phyloP scores from a whole-genome alignment of 2,329 filamentous ascomycete genomes.

The Stachybotrys echinatus region DNA sequence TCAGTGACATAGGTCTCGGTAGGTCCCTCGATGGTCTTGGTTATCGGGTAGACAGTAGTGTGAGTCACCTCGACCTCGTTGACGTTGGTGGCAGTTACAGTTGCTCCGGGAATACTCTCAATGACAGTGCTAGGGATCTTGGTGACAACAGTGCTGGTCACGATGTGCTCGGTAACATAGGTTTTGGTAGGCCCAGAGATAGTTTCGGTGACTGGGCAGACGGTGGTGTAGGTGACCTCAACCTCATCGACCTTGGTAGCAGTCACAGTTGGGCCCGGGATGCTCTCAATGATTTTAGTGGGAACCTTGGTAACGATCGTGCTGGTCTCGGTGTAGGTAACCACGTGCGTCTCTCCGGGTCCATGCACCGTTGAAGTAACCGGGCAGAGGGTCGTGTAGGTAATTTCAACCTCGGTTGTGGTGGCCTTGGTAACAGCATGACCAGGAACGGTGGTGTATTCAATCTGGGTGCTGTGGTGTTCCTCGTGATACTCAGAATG shows the following conservation, averaged over 20 bases:
- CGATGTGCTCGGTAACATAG: constrained; percentile 16
- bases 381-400: constrained; percentile 31
- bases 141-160: constrained; percentile 19
- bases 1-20: constrained; percentile 24
- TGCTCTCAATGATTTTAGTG: constrained; percentile 22
- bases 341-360: constrained; percentile 22
- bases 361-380: constrained; percentile 28
- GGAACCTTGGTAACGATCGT: constrained; percentile 22
- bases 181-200: constrained; percentile 28
- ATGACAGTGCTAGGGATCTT: constrained; percentile 22
- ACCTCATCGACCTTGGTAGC: constrained; percentile 18
- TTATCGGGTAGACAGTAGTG: constrained; percentile 29
- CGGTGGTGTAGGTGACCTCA: constrained; percentile 33
- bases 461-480: no score
- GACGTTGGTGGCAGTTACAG: constrained; percentile 17
- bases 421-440: constrained; percentile 22
- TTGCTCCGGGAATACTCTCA: constrained; percentile 20
- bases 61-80: constrained; percentile 30
- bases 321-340: constrained; percentile 17
- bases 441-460: constrained; percentile 30
- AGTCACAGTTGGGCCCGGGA: constrained; percentile 19
- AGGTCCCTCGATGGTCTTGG: constrained; percentile 27
- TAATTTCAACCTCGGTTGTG: constrained; percentile 19
- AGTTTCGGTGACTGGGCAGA: constrained; percentile 28
- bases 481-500: constrained; percentile 6